Base-by-base conservation (phyloP, 257 asterid genomes). In the Solanum infundibuliforme region DNA sequence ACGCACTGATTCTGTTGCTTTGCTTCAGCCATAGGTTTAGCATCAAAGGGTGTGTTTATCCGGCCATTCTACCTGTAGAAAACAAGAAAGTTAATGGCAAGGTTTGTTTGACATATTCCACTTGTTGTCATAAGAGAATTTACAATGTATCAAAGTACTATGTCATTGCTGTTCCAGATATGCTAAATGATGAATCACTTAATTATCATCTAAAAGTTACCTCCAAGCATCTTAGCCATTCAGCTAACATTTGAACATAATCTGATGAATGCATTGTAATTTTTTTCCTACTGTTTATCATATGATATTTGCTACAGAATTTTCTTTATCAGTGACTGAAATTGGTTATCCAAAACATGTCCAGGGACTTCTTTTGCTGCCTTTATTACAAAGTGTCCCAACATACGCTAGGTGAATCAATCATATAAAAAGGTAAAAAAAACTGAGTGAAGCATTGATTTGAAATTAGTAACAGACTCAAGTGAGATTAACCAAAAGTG, bases 31-130 rank as follows among this genome's bases (percentile, higher is more conserved):
- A 92, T 69, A 92, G 98, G 91, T 94, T 92, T 88, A 94, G 98
- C 91, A 92, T 95, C 95, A 92, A 91, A 91, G 98, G 90, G 16
- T 91, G 96, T 27, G 98, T 96, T 86, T 96, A 96, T 90, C 99
- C 98, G 66, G 99, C 99, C 55, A 96, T 96, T 71, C 52, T 93
- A 66, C 98, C 98, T 0, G 91, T 90, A 55, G 90, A 95, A 90
- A 87, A 91, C 66, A 92, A 90, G 82, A 81, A 93, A 93, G 98
- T 95, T 84, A 23, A 35, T 27, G 99, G 99, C 83, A 92, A 87
- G 99, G 98, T 96, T 86, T 65, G 92, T 90, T 86, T 29, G 20
- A 84, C 48, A 58, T 72, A 34, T 79, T 90, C 20, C 73, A 10
- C 60, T 14, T 23, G 16, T 72, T 71, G 27, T 34, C 21, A 35